A percentile compares a stretch with the other conserved stretches of the same genome.
Evolutionary conservation across 2,329 filamentous ascomycete species (phyloP).

Genomic region (Lecanosticta acicola): DNA sequence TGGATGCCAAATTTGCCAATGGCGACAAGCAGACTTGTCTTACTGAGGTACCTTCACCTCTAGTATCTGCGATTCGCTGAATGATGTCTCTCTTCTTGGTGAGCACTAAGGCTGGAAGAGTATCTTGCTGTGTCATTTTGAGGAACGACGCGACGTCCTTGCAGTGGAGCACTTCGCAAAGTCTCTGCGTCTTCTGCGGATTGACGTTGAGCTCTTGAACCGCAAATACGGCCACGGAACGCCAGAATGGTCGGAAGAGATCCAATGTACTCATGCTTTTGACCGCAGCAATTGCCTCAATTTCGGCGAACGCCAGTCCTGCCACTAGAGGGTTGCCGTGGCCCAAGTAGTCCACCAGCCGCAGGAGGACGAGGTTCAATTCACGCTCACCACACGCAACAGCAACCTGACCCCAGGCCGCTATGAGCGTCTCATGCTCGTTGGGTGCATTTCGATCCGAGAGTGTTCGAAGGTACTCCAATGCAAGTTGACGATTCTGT

Average conservation of each 20-base stretch:
- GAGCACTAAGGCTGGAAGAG: slow-evolving; percentile 79
- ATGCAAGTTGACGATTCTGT: slow-evolving; percentile 62
- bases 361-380: slow-evolving; percentile 76
- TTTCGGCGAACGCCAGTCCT: slow-evolving; percentile 76
- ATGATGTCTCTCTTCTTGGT: slow-evolving; percentile 73
- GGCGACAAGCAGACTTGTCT: slow-evolving; percentile 59
- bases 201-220: slow-evolving; percentile 74
- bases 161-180: slow-evolving; percentile 74
- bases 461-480: slow-evolving; percentile 66
- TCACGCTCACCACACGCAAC: slow-evolving; percentile 71
- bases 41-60: slow-evolving; percentile 45
- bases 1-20: slow-evolving; percentile 51
- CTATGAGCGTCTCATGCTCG: slow-evolving; percentile 75
- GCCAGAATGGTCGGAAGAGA: slow-evolving; percentile 84
- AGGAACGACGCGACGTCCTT: slow-evolving; percentile 71
- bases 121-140: slow-evolving; percentile 68
- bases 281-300: slow-evolving; percentile 64
- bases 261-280: slow-evolving; percentile 50
- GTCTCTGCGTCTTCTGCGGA: slow-evolving; percentile 73
- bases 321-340: slow-evolving; percentile 74
- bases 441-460: slow-evolving; percentile 63
- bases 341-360: slow-evolving; percentile 80
- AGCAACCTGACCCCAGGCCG: slow-evolving; percentile 81
- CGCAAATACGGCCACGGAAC: slow-evolving; percentile 71
- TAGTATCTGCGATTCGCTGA: slow-evolving; percentile 69